phyloP scores from a whole-genome alignment of 345 rosid genomes.

The Brassica rapa region DNA sequence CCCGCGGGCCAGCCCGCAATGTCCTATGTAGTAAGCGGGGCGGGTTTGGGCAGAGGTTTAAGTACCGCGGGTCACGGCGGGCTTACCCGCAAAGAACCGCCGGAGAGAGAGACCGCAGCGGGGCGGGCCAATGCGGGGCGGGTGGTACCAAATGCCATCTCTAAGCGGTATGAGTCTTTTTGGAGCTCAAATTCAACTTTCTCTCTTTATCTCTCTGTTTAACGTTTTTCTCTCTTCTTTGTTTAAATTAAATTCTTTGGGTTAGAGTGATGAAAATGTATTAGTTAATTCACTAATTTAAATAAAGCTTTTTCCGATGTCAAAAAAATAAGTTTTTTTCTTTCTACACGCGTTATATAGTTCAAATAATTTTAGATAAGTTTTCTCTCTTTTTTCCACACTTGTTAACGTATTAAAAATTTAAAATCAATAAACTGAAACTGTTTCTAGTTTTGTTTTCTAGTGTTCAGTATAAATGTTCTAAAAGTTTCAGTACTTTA shows the following conservation, averaged over 20 bases:
- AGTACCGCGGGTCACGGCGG: no score
- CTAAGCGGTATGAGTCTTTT: conserved; percentile 38
- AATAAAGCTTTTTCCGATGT: neutral
- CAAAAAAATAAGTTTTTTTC: neutral
- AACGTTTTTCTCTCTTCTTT: conserved; percentile 10
- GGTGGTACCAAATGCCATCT: no score
- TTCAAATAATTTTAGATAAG: conserved; percentile 17
- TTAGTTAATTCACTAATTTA: neutral
- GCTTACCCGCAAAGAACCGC: no score
- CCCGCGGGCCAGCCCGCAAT: no score
- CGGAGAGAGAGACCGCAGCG: no score
- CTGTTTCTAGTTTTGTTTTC: conserved; percentile 12
- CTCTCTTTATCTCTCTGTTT: conserved; percentile 21
- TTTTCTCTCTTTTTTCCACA: neutral
- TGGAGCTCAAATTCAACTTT: conserved; percentile 41
- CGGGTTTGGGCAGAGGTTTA: no score
- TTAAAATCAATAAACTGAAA: neutral
- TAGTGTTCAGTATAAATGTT: conserved; percentile 17
- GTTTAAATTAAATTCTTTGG: neutral
- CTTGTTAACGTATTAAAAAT: neutral
- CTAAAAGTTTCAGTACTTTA: conserved; percentile 19
- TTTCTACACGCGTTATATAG: conserved; percentile 7
- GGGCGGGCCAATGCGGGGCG: no score
- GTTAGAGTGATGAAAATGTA: neutral
- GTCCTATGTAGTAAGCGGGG: no score